phyloP scores from a whole-genome alignment of 2,329 filamentous ascomycete genomes.

The Diaporthe sp. region DNA sequence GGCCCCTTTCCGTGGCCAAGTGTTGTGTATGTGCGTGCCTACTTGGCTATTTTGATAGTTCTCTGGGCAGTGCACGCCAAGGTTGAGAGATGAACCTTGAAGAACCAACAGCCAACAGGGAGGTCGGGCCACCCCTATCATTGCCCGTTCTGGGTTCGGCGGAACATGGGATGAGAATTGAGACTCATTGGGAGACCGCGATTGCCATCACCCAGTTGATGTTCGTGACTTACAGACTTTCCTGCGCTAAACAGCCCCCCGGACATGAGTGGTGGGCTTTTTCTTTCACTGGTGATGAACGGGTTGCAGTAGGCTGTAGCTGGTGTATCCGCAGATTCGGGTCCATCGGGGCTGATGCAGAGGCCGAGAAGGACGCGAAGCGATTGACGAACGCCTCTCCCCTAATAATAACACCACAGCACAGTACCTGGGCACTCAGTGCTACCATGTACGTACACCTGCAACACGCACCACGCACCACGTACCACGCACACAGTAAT shows the following conservation, averaged over 20 bases:
- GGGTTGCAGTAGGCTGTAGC: constrained; percentile 2
- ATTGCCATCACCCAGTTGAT: neutral
- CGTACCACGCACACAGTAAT: neutral
- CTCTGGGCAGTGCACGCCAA: constrained; percentile 27
- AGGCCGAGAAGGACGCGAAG: constrained; percentile 34
- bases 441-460: neutral
- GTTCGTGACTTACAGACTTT: neutral
- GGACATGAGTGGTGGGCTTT: constrained; percentile 25
- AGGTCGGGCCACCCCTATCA: constrained; percentile 19
- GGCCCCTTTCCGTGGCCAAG: constrained; percentile 26
- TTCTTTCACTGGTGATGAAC: neutral
- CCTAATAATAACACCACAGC: constrained; percentile 9
- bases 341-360: constrained; percentile 32
- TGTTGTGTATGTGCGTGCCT: constrained; percentile 13
- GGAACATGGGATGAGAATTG: constrained; percentile 28
- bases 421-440: neutral
- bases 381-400: constrained; percentile 27
- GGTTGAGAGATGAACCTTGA: constrained; percentile 24
- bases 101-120: constrained; percentile 16
- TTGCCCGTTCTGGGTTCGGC: constrained; percentile 14
- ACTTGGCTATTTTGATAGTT: constrained; percentile 26
- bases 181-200: neutral
- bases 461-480: neutral
- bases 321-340: constrained; percentile 19
- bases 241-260: neutral